These are phyloP conservation scores for Hypericum androsaemum DNA, from an alignment of 345 rosid species.

Conservation along the genomic window DNA sequence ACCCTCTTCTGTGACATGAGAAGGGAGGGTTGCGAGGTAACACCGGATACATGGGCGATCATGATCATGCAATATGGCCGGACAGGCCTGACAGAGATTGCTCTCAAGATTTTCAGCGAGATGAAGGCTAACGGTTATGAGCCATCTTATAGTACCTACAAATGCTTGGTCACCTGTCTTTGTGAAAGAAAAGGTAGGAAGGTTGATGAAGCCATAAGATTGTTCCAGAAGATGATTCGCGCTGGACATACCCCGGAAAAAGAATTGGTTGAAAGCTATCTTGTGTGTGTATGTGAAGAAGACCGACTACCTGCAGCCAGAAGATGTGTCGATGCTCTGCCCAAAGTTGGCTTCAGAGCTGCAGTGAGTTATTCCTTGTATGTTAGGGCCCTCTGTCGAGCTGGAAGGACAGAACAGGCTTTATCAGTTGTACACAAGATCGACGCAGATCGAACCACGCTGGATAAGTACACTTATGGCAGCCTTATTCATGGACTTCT, in stretches of 20 bases:
- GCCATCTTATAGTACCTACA: conserved; percentile 54
- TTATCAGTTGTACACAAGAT: conserved; percentile 27
- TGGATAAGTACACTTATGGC: conserved; percentile 45
- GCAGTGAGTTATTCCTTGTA: conserved; percentile 46
- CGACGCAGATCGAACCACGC: conserved; percentile 26
- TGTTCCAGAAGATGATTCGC: conserved; percentile 57
- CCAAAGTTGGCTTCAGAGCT: conserved; percentile 44
- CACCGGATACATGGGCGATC: conserved; percentile 76
- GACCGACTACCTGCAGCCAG: conserved; percentile 41
- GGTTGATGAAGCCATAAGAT: conserved; percentile 45
- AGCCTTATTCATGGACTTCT: conserved; percentile 59
- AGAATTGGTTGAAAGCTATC: conserved; percentile 49
- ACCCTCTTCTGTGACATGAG: conserved; percentile 66
- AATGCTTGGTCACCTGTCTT: conserved; percentile 55
- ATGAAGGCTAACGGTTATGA: conserved; percentile 46
- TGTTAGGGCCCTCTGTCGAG: conserved; percentile 67
- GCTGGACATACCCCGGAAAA: conserved; percentile 46
- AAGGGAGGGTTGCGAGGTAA: conserved; percentile 45
- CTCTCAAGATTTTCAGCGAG: conserved; percentile 49
- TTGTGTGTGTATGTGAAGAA: conserved; percentile 57
- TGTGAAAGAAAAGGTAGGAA: conserved; percentile 66
- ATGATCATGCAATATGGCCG: conserved; percentile 85
- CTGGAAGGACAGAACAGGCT: conserved; percentile 63
- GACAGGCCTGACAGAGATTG: conserved; percentile 67
- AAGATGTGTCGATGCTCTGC: conserved; percentile 34